Base-by-base conservation (phyloP, 306 rosid genomes). In the Crataegus laevigata region DNA sequence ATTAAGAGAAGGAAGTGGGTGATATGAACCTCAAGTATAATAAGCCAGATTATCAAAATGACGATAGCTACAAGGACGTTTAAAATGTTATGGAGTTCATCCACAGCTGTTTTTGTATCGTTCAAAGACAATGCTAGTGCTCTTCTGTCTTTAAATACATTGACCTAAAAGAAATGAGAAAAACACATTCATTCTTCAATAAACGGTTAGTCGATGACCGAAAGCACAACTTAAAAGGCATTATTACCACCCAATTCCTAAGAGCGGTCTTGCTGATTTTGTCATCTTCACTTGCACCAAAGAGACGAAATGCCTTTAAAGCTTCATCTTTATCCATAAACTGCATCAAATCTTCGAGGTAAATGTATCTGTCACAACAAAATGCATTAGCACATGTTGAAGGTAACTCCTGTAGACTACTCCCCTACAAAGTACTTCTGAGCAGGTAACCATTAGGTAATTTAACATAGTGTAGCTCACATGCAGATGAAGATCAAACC, bases 91-190 rank as follows among this genome's bases (percentile, higher is more conserved):
- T 77, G 88, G 45, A 85, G 88, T 50, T 82, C 75, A 10, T 85
- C 82, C 66, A 82, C 86, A 1, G 84, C 88, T 65, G 88, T 82
- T 79, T 85, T 85, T 26, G 88, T 77, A 64, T 76, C 88, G 10
- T 73, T 67, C 60, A 82, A 82, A 55, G 84, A 82, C 45, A 73
- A 65, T 36, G 75, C 64, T 47, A 85, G 88, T 43, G 68, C 86
- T 62, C 77, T 85, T 79, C 88, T 82, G 75, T 76, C 84, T 62
- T 65, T 79, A 22, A 82, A 85, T 75, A 84, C 84, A 57, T 51
- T 43, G 10, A 82, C 78, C 86, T 82, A 69, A 60, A 67, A 60
- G 67, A 81, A 63, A 54, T 43, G 38, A 63, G 52, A 2, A 18
- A 71, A 3, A 58, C 67, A 38, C 19, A 71, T 34, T 38, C 38